Base-by-base conservation (phyloP, 495 filamentous ascomycete genomes). In the Penicillium argentinense region DNA sequence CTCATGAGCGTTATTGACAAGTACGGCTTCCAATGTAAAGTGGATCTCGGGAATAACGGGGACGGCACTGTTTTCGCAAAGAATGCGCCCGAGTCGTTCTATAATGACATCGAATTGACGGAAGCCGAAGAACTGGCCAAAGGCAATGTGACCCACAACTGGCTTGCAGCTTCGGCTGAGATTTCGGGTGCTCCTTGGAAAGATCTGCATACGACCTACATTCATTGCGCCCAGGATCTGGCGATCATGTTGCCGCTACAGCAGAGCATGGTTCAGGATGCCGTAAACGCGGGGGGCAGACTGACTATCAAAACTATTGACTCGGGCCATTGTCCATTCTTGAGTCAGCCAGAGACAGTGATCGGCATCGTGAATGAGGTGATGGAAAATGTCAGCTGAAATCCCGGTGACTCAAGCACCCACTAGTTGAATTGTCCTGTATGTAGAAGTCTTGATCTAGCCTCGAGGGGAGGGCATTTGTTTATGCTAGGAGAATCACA, bases 311-410 rank as follows among this genome's bases (percentile, higher is more conserved):
- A 48, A 18, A 44, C 17, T 4, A 42, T 49, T 29, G 44, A 54
- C 11, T 38, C 51, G 6, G 45, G 45, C 1, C 45, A 54, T 32
- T 54, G 45, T 44, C 51, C 45, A 11, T 49, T 54, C 30, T 25
- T 49, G 43, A 54, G 51, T 26, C 18, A 26, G 9, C 51, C 51
- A 2, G 44, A 49, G 18, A 22, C 13, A 14, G n/a, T 33, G 4
- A n/a, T 33, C n/a, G 5, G 13, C 13, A 33, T 33, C 13, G 12
- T 33, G 29, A 14, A 33, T 14, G 14, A 33, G 12, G 29, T 14
- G 7, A 14, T 8, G 11, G 17, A n/a, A 7, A 33, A 5, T 16
- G n/a, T 33, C n/a, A 1, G 9, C 7, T 33, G 29, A 32, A 13
- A n/a, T 33, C 4, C 28, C 12, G 13, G 17, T 33, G 14, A 33